Base-by-base conservation (phyloP, 768 basidiomycete species). In the Pulveroboletus sp. region DNA sequence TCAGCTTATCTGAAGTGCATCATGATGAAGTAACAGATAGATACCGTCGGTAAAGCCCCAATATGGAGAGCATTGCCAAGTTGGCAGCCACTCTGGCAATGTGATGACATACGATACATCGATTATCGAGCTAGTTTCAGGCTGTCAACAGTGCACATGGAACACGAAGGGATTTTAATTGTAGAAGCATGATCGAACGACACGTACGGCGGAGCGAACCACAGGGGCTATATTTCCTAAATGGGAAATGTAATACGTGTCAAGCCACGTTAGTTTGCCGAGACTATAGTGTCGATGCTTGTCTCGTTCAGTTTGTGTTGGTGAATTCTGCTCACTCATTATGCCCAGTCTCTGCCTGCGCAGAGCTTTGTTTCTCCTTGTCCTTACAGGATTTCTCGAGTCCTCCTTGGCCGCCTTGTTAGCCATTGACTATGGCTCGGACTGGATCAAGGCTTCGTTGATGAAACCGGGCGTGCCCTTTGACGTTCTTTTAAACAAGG, bases 351-450 rank as follows among this genome's bases (percentile, higher is more conserved):
- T 59, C 50, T 65, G 60, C 38, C 31, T 69, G 19, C 40, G 62
- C 47, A 67, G 63, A 53, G 62, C 44, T 13, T 9, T 69, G 21
- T 61, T 58, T 8, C 33, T 67, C 24, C 42, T 66, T 31, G 12
- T 60, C 16, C 39, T 67, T 43, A n/a, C 57, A 19, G 54, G 35
- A 13, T 19, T 62, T 33, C 44, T 66, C 45, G 49, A 66, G 38
- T 63, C 72, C 36, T 71, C 75, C n/a, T 69, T 79, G 35, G 88
- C 85, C 19, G 82, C 94, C 3, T 80, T 98, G 12, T 80, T 99
- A 40, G 94, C 94, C 17, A 90, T 99, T 62, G 97, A 99, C 82
- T 97, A 97, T 80, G 97, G 97, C 64, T 81, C 90, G 16, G 97
- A 98, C 71, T 94, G 85, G 80, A 97, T 94, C 63, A 99, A 97